Evolutionary conservation across 2,329 filamentous ascomycete genomes (phyloP).

Genomic region (Penicillium sp.): DNA sequence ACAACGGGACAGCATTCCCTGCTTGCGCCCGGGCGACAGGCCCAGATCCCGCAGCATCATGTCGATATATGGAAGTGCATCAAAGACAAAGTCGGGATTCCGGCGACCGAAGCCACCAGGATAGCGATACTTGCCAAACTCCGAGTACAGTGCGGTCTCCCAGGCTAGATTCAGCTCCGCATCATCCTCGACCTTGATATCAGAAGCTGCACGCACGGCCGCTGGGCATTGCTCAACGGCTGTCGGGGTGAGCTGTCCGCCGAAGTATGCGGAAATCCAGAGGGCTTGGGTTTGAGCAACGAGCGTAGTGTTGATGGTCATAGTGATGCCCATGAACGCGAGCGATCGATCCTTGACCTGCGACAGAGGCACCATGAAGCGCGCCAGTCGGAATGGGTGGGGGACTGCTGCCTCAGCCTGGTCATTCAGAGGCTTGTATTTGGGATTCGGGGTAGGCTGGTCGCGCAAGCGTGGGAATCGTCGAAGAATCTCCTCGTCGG

Average conservation of each 20-base stretch:
- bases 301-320: constrained; percentile 51
- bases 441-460: constrained; percentile 42
- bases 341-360: constrained; percentile 49
- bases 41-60: constrained; percentile 68
- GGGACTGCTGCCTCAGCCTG: constrained; percentile 43
- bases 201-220: constrained; percentile 16
- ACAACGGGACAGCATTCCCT: constrained; percentile 36
- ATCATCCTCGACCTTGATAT: constrained; percentile 19
- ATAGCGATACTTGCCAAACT: constrained; percentile 72
- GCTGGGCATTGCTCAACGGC: constrained; percentile 31
- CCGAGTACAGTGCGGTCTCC: constrained; percentile 66
- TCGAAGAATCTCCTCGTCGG: constrained; percentile 56
- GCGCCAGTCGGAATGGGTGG: constrained; percentile 53
- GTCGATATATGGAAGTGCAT: constrained; percentile 74
- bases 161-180: constrained; percentile 45
- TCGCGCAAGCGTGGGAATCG: constrained; percentile 55
- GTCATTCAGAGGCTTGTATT: constrained; percentile 36
- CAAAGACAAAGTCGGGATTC: constrained; percentile 70
- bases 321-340: constrained; percentile 54
- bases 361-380: constrained; percentile 52
- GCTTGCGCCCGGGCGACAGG: constrained; percentile 52
- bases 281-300: constrained; percentile 57
- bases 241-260: constrained; percentile 50
- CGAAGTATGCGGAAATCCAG: constrained; percentile 69
- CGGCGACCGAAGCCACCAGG: constrained; percentile 60